These are phyloP conservation scores for Galerina sulciceps DNA, from an alignment of 768 basidiomycete species.

Conservation along the genomic window DNA sequence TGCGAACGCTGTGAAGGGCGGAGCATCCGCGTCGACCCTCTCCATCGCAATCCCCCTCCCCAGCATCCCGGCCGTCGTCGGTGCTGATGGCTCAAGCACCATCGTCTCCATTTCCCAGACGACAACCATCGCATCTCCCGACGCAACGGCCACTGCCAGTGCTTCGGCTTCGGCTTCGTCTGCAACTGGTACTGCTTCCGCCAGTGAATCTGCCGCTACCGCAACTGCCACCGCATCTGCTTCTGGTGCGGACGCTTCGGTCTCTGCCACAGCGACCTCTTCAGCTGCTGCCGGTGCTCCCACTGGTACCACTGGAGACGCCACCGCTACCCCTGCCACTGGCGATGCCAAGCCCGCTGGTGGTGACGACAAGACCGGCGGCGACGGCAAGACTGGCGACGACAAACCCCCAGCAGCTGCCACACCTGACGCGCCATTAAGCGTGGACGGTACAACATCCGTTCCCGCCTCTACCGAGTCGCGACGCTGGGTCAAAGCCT, in stretches of 20 bases:
- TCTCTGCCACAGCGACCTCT: conserved; percentile 10
- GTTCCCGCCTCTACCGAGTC: neutral
- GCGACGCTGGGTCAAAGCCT: conserved; percentile 4
- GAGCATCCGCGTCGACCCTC: conserved; percentile 2
- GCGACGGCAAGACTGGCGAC: neutral
- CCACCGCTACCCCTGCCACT: conserved; percentile 6
- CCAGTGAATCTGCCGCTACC: conserved; percentile 8
- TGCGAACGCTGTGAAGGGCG: conserved; percentile 1
- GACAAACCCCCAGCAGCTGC: neutral
- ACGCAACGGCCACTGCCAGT: conserved; percentile 6
- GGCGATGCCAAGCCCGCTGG: conserved; percentile 7
- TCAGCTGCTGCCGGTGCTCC: conserved; percentile 2
- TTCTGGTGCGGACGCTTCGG: conserved; percentile 4
- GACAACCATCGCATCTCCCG: conserved; percentile 13
- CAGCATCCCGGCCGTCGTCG: neutral
- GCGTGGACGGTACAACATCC: neutral
- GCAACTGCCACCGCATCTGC: conserved; percentile 7
- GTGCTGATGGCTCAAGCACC: conserved; percentile 2
- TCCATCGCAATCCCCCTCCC: conserved; percentile 11
- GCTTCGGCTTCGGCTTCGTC: conserved; percentile 5
- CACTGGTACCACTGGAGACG: conserved; percentile 1
- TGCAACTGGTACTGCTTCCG: conserved; percentile 8
- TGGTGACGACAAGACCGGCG: neutral
- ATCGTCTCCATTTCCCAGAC: conserved; percentile 13
- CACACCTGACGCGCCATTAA: neutral